Percentiles rank a stretch among this genome's conserved stretches.
These are phyloP conservation scores for Alliaria petiolata DNA, from an alignment of 345 rosid species.

Conservation along the genomic window DNA sequence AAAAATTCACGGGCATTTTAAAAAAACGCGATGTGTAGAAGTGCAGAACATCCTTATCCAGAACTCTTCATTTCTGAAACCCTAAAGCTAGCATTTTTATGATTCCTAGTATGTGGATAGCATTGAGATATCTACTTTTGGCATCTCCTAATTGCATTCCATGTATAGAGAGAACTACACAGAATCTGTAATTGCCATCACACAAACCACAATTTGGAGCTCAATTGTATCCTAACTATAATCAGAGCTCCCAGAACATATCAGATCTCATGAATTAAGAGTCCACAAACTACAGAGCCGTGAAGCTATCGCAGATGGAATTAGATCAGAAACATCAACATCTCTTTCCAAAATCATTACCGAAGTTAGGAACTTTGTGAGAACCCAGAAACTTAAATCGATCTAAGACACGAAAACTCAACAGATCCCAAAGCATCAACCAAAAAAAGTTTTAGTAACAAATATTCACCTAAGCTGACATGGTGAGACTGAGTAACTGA, in stretches of 20 bases:
- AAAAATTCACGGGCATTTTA: too few species aligned
- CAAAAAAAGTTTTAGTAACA: neutral
- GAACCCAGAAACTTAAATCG: constrained; percentile 24
- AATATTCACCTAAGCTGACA: constrained; percentile 63
- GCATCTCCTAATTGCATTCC: neutral
- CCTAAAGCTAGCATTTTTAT: neutral
- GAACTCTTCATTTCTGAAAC: neutral
- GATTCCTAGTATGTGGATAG: neutral
- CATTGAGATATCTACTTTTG: neutral
- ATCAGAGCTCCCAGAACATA: constrained; percentile 22
- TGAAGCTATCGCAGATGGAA: constrained; percentile 20
- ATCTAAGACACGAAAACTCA: constrained; percentile 35
- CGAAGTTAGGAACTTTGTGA: constrained; percentile 20
- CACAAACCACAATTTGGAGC: constrained; percentile 7
- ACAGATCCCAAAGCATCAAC: constrained; percentile 36
- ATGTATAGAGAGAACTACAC: neutral
- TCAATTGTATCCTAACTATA: neutral
- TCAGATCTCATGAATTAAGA: constrained; percentile 47
- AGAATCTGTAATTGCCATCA: neutral
- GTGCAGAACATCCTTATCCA: neutral
- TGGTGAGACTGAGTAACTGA: constrained; percentile 71
- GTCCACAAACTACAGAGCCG: too few species aligned
- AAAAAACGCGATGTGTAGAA: neutral
- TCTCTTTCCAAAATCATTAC: constrained; percentile 20
- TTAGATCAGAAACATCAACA: constrained; percentile 39